phyloP scores from a whole-genome alignment of 2,329 filamentous ascomycete genomes.

The Diplodia intermedia region DNA sequence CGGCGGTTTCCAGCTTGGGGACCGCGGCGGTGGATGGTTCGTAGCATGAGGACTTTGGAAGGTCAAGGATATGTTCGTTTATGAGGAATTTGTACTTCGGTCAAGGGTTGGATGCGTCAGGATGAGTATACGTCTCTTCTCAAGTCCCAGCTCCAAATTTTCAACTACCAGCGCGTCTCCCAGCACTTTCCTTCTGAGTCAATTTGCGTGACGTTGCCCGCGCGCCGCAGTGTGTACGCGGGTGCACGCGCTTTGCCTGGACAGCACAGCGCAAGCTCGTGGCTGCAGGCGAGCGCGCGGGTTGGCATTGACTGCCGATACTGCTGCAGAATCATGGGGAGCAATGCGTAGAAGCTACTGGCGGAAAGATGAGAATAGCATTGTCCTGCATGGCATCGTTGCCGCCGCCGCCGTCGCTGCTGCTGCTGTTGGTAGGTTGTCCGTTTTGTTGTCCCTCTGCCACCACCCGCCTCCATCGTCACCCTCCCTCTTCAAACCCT shows the following conservation, averaged over 20 bases:
- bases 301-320: not conserved
- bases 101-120: conserved; percentile 20
- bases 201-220: conserved; percentile 10
- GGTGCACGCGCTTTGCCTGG: not conserved
- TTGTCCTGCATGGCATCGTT: not conserved
- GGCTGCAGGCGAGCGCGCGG: not conserved
- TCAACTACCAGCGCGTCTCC: conserved; percentile 19
- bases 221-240: not conserved
- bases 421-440: conserved; percentile 2
- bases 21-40: conserved; percentile 10
- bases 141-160: conserved; percentile 19
- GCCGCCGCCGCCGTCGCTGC: not conserved
- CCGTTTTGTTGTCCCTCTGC: not conserved
- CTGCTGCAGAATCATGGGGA: not conserved
- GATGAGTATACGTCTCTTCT: conserved; percentile 31
- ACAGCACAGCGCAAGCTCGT: not conserved
- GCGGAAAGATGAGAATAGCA: not conserved
- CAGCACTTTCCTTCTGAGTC: not conserved
- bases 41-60: conserved; percentile 4
- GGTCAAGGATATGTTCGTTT: conserved; percentile 24
- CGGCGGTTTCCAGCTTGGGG: not conserved
- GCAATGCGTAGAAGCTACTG: not conserved
- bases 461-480: not conserved
- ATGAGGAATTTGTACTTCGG: conserved; percentile 29
- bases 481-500: conserved; percentile 4